These are phyloP conservation scores for Clonostachys rosea DNA, from an alignment of 2,329 filamentous ascomycete genomes.

Conservation along the genomic window DNA sequence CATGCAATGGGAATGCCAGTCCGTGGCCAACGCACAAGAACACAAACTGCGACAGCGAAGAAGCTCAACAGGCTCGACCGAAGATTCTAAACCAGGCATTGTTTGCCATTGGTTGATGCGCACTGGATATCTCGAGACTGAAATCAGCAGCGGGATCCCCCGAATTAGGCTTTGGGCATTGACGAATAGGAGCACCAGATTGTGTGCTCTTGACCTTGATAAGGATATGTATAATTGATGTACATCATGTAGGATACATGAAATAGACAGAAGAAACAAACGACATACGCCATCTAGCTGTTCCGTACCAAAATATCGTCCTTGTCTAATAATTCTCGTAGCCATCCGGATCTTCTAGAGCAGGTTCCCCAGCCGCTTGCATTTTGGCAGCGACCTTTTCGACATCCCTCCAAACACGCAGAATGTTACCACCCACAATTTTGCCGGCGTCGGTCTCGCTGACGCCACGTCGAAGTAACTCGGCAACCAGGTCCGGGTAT, in stretches of 20 bases:
- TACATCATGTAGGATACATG: too few relatives aligned
- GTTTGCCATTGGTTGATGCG: too few relatives aligned
- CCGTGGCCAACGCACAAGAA: constrained; percentile 83
- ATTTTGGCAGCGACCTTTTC: constrained; percentile 66
- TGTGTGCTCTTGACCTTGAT: too few relatives aligned
- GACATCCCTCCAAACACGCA: constrained; percentile 79
- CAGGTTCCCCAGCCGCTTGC: constrained; percentile 49
- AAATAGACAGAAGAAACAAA: too few relatives aligned
- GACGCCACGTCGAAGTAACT: constrained; percentile 69
- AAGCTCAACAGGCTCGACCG: constrained; percentile 55
- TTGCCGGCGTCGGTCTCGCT: constrained; percentile 70
- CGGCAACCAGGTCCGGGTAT: constrained; percentile 73
- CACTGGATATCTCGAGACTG: too few relatives aligned
- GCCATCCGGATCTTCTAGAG: constrained; percentile 47
- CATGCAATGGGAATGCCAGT: constrained; percentile 93
- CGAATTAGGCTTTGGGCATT: too few relatives aligned
- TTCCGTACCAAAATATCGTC: constrained; percentile 8
- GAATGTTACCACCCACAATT: constrained; percentile 73
- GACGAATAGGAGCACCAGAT: too few relatives aligned
- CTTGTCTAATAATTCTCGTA: not conserved
- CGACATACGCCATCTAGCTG: not conserved
- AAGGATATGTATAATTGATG: too few relatives aligned
- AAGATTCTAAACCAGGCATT: not conserved
- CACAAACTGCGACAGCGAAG: constrained; percentile 58
- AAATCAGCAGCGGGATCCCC: too few relatives aligned